Percentiles rank a stretch among this genome's conserved stretches.
Evolutionary conservation across 352 stramenopile genomes (phyloP).

Genomic region (Phytopythium boreale): DNA sequence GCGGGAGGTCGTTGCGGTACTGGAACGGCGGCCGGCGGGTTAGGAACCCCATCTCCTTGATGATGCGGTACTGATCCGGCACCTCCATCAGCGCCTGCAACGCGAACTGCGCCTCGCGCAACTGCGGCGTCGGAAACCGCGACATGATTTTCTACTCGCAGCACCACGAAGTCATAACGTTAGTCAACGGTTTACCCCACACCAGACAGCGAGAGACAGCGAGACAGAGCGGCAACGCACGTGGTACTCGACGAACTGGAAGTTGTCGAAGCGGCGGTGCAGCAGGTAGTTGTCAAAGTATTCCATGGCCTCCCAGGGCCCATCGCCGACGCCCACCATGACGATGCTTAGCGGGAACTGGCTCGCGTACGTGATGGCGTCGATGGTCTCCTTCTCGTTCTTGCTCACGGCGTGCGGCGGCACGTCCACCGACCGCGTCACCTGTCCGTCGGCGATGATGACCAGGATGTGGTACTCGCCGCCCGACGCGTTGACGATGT

Average conservation of each 20-base stretch:
- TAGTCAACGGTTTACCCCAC: too few species aligned
- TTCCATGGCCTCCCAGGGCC: constrained; percentile 81
- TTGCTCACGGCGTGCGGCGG: constrained; percentile 68
- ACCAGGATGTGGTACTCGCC: constrained; percentile 83
- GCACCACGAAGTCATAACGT: background rate
- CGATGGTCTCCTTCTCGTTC: constrained; percentile 87
- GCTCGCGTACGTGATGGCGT: constrained; percentile 78
- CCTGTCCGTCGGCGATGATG: constrained; percentile 86
- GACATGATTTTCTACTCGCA: constrained; percentile 51
- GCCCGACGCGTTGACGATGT: constrained; percentile 74
- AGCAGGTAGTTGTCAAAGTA: constrained; percentile 85
- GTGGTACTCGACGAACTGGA: constrained; percentile 87
- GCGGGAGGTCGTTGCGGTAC: constrained; percentile 50
- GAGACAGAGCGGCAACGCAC: constrained; percentile 12
- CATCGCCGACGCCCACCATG: constrained; percentile 83
- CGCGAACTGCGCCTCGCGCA: constrained; percentile 69
- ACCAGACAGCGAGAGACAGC: background rate
- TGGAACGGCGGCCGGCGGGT: constrained; percentile 22
- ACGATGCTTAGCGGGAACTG: constrained; percentile 79
- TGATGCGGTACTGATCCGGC: constrained; percentile 74
- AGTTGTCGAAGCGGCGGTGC: constrained; percentile 85
- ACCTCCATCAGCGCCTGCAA: constrained; percentile 85
- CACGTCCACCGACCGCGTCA: constrained; percentile 82
- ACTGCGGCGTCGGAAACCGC: constrained; percentile 38
- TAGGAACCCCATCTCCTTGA: constrained; percentile 72